Evolutionary conservation across 2,329 filamentous ascomycete genomes (phyloP).

Genomic region (Clonostachys sp.): DNA sequence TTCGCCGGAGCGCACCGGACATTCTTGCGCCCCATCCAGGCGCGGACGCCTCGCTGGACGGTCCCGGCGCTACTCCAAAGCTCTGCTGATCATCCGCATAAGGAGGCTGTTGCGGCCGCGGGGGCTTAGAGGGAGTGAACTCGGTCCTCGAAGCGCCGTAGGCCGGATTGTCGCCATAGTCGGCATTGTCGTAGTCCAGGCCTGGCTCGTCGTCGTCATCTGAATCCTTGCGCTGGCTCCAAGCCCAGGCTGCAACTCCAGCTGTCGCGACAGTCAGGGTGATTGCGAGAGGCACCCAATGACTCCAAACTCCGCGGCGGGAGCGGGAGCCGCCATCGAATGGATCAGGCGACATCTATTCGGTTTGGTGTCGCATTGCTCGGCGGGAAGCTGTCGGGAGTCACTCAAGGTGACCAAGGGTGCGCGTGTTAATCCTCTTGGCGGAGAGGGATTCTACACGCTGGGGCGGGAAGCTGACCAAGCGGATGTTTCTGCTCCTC

Average conservation of each 20-base stretch:
- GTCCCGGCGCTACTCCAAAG: slow-evolving; percentile 26
- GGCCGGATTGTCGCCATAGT: slow-evolving; percentile 48
- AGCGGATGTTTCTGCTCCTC: too few relatives aligned
- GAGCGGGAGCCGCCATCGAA: slow-evolving; percentile 46
- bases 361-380: slow-evolving; percentile 25
- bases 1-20: slow-evolving; percentile 75
- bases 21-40: slow-evolving; percentile 70
- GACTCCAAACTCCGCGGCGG: slow-evolving; percentile 64
- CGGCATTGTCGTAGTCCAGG: slow-evolving; percentile 39
- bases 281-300: slow-evolving; percentile 85
- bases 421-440: too few relatives aligned
- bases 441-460: too few relatives aligned
- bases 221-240: slow-evolving; percentile 79
- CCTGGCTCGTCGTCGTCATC: slow-evolving; percentile 58
- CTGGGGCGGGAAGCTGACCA: too few relatives aligned
- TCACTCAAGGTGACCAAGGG: too few relatives aligned
- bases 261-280: slow-evolving; percentile 85
- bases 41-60: slow-evolving; percentile 20
- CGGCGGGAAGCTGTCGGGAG: too few relatives aligned
- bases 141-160: slow-evolving; percentile 34
- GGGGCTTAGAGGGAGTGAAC: slow-evolving; percentile 11
- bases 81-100: slow-evolving; percentile 11
- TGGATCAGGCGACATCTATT: slow-evolving; percentile 56
- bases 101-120: slow-evolving; percentile 23
- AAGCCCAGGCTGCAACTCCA: slow-evolving; percentile 85